Conservation (phyloP, 306 rosid genomes). For the Glycyrrhiza uralensis region DNA sequence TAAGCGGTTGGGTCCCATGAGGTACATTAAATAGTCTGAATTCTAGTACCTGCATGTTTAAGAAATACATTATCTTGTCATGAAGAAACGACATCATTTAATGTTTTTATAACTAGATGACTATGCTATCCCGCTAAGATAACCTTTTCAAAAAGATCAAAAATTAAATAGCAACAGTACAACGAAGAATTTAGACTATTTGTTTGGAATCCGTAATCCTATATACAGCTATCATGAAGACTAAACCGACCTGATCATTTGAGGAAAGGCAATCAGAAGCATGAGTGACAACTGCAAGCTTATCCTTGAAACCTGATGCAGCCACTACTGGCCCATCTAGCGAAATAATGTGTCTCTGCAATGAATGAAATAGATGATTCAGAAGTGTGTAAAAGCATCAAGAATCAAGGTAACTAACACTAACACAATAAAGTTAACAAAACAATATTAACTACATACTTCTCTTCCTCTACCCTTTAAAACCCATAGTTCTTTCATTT, state of each 20-base stretch:
- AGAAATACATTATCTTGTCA: constrained; percentile 19
- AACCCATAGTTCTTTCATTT: background rate
- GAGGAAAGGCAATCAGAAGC: constrained; percentile 68
- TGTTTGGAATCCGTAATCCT: background rate
- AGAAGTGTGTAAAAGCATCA: constrained; percentile 21
- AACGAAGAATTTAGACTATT: background rate
- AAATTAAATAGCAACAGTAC: background rate
- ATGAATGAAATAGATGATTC: constrained; percentile 25
- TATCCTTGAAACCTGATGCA: constrained; percentile 84
- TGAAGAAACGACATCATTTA: background rate
- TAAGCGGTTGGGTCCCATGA: constrained; percentile 51
- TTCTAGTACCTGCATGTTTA: constrained; percentile 65
- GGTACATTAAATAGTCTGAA: constrained; percentile 59
- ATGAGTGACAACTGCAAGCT: constrained; percentile 83
- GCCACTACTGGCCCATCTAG: constrained; percentile 90
- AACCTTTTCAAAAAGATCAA: background rate
- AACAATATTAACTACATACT: background rate
- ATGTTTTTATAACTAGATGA: background rate
- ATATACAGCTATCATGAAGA: background rate
- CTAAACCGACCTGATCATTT: constrained; percentile 68
- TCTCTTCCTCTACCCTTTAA: constrained; percentile 15
- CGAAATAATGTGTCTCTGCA: constrained; percentile 75
- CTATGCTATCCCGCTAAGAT: background rate
- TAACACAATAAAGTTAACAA: background rate
- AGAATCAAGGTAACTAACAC: background rate